A percentile compares a stretch with the other conserved stretches of the same genome.
Evolutionary conservation across 2,329 filamentous ascomycete species (phyloP).

Genomic region (Akanthomyces muscarius): DNA sequence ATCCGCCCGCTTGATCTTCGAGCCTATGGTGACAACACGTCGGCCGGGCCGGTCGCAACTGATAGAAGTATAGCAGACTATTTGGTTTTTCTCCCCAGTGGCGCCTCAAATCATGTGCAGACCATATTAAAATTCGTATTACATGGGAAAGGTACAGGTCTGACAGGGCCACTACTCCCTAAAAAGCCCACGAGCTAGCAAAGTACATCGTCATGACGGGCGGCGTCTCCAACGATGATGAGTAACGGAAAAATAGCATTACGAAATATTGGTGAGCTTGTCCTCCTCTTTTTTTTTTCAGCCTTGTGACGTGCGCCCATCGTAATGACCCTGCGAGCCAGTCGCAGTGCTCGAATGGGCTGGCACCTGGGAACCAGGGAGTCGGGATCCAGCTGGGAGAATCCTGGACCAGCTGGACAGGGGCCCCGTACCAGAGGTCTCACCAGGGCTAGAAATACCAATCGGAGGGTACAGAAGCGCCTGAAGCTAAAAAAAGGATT

Average conservation of each 20-base stretch:
- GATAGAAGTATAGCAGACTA: too few relatives aligned
- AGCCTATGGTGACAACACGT: too few relatives aligned
- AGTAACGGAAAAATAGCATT: neutral
- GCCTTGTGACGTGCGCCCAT: slow-evolving; percentile 4
- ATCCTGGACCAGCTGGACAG: slow-evolving; percentile 13
- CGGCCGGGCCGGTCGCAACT: too few relatives aligned
- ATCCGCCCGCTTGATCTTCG: neutral
- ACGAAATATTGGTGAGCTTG: neutral
- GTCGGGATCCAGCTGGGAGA: neutral
- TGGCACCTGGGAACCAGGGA: neutral
- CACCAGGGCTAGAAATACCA: neutral
- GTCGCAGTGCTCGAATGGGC: neutral
- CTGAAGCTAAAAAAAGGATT: neutral
- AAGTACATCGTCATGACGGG: neutral
- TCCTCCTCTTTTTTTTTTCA: neutral
- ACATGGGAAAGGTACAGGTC: neutral
- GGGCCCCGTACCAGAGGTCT: neutral
- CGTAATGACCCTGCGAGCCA: neutral
- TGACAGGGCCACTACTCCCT: too few relatives aligned
- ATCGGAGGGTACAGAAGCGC: neutral
- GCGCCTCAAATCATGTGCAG: too few relatives aligned
- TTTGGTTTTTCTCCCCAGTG: too few relatives aligned
- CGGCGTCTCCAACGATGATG: neutral
- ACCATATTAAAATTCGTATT: neutral
- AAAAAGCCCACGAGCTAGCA: neutral